These are phyloP conservation scores for Gentiana dahurica DNA, from an alignment of 257 asterid genomes.

Conservation along the genomic window DNA sequence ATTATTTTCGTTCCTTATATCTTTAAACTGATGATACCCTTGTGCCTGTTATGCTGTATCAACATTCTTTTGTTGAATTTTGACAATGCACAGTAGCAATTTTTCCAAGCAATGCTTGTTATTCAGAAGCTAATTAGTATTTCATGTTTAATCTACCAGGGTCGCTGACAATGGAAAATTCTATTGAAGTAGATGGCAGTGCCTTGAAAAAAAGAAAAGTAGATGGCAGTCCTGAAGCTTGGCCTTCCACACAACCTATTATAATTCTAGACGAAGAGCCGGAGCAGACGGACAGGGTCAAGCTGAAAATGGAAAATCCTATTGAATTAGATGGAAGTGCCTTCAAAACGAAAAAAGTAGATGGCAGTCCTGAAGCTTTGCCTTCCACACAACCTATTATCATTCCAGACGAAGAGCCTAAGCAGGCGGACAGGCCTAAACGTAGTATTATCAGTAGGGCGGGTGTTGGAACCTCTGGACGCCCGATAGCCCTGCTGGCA, in stretches of 20 bases:
- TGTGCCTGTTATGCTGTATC: too few species aligned
- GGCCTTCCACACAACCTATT: conserved; percentile 17
- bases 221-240: conserved; percentile 16
- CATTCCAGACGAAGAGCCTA: conserved; percentile 21
- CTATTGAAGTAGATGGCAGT: background rate
- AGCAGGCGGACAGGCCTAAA: conserved; percentile 27
- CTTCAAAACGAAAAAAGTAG: background rate
- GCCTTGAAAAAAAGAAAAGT: background rate
- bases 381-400: conserved; percentile 16
- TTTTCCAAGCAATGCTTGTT: too few species aligned
- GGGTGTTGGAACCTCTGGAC: conserved; percentile 62
- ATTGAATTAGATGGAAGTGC: conserved; percentile 8
- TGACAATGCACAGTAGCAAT: too few species aligned
- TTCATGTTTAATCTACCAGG: background rate
- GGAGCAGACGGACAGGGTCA: conserved; percentile 14
- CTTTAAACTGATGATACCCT: too few species aligned
- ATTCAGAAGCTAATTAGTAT: too few species aligned
- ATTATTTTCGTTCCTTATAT: too few species aligned
- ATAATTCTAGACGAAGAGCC: conserved; percentile 19
- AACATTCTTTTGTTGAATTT: too few species aligned
- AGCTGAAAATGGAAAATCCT: conserved; percentile 27
- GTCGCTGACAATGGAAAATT: conserved; percentile 24
- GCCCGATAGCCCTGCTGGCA: conserved; percentile 43
- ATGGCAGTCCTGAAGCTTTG: conserved; percentile 17
- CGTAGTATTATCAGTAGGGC: conserved; percentile 45